Percentiles rank a stretch among this genome's conserved stretches.
Conservation (phyloP, 345 rosid genomes). For the Boechera divaricarpa region DNA sequence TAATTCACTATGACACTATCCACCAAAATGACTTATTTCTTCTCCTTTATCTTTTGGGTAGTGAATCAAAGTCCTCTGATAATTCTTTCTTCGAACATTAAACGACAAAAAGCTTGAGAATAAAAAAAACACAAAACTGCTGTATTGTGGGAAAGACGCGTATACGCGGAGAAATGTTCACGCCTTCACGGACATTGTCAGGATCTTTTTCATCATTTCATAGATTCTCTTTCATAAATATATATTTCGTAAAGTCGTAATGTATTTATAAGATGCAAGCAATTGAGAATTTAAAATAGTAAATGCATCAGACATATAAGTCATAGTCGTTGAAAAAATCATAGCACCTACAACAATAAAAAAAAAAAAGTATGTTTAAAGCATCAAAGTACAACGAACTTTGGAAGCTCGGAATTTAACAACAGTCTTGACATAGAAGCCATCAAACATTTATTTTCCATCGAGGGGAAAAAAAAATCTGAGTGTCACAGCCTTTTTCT, state of each 20-base stretch:
- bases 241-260: not conserved
- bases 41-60: not conserved
- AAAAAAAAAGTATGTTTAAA: no score
- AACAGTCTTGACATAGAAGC: no score
- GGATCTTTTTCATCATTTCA: not conserved
- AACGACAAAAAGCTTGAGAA: not conserved
- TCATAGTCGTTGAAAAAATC: not conserved
- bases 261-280: not conserved
- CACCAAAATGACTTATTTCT: not conserved
- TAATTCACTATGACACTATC: not conserved
- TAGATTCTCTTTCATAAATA: not conserved
- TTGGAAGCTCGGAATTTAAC: no score
- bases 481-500: no score
- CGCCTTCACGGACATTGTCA: not conserved
- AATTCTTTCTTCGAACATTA: not conserved
- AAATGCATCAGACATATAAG: not conserved
- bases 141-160: not conserved
- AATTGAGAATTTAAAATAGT: not conserved
- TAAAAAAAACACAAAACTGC: not conserved
- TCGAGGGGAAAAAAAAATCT: no score
- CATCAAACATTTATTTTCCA: no score
- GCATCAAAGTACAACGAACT: no score
- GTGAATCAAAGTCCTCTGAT: not conserved
- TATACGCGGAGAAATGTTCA: constrained; percentile 24
- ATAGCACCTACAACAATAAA: not conserved